Evolutionary conservation across 148 eudicot species (phyloP), one percentile per base, ranked within the genome.

Genomic region (Diospyros kaki): DNA sequence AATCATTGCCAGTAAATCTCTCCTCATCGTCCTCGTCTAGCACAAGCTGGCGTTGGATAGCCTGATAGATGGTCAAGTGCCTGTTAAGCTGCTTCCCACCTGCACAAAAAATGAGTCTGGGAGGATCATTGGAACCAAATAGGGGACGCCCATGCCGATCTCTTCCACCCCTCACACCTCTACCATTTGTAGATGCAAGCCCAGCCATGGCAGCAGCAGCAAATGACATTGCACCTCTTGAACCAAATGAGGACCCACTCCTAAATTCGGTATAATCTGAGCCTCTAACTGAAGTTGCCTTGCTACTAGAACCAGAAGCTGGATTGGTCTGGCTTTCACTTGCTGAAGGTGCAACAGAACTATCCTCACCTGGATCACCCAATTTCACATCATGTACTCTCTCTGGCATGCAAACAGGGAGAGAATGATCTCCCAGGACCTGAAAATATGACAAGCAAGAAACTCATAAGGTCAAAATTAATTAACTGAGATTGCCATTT

Each of bases 181-280:
- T 84, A 56, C 89, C 89, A 78, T 89, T 96, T 39, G 84, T 81
- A 59, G 98, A 88, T 64, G 93, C 87, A 79, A 96, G 90, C 60
- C 99, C 99, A 77, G 94, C 98, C 98, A 96, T 96, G 54, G 99
- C 97, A 77, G 99, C 94, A 69, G 99, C 99, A 68, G 99, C 98
- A 87, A 93, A 96, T 52, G 99, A 93, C 99, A 96, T 89, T 72
- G 98, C 90, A 82, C 97, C 97, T 82, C 98, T 87, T 64, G 99
- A 93, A 75, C 94, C 98, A 75, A 82, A 87, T 73, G 92, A 82
- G 60, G 84, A 77, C 18, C 87, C 96, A 76, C 84, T 84, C 63
- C 88, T 84, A 18, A 89, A 82, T 63, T 90, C 96, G 0, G 82
- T 80, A 42, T 91, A 81, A 69, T 89, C 93, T 18, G 89, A 78